Conservation (phyloP, 1,139 yeast genomes). For the Schizosaccharomyces versatilis region DNA sequence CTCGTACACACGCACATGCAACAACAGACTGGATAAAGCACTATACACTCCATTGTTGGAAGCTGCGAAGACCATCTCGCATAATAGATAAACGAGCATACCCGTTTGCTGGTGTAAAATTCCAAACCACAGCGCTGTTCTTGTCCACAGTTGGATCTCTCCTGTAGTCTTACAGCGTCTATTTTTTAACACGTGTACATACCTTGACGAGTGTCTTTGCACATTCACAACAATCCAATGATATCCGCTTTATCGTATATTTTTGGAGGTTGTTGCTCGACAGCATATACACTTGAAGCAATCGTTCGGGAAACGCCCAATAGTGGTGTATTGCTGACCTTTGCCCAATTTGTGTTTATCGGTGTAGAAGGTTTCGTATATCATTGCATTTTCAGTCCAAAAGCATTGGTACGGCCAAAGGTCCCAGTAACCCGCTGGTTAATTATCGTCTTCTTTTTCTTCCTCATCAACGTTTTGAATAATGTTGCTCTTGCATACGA, state of each 20-base stretch:
- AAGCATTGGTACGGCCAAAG: constrained; percentile 19
- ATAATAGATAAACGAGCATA: too few relatives aligned
- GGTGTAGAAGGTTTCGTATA: constrained; percentile 25
- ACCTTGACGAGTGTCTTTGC: too few relatives aligned
- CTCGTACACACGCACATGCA: too few relatives aligned
- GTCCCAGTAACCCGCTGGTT: constrained; percentile 32
- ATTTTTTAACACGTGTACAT: too few relatives aligned
- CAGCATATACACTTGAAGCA: constrained; percentile 40
- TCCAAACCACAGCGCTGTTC: too few relatives aligned
- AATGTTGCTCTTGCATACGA: constrained; percentile 37
- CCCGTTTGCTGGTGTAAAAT: too few relatives aligned
- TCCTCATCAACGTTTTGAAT: constrained; percentile 31
- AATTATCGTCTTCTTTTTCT: constrained; percentile 30
- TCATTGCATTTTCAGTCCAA: constrained; percentile 19
- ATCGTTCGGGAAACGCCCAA: constrained; percentile 19
- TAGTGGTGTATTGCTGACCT: constrained; percentile 28
- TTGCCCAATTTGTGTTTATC: constrained; percentile 37
- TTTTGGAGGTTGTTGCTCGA: constrained; percentile 55
- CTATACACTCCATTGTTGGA: too few relatives aligned
- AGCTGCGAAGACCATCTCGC: too few relatives aligned
- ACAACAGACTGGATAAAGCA: too few relatives aligned
- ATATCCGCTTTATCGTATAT: constrained; percentile 21
- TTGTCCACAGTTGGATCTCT: too few relatives aligned
- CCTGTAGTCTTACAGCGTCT: too few relatives aligned
- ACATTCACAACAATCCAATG: too few relatives aligned